Percentiles rank a stretch among this genome's conserved stretches.
Evolutionary conservation across 202 grass and related monocot genomes (phyloP).

Genomic region (Schoenoplectus tabernaemontani): DNA sequence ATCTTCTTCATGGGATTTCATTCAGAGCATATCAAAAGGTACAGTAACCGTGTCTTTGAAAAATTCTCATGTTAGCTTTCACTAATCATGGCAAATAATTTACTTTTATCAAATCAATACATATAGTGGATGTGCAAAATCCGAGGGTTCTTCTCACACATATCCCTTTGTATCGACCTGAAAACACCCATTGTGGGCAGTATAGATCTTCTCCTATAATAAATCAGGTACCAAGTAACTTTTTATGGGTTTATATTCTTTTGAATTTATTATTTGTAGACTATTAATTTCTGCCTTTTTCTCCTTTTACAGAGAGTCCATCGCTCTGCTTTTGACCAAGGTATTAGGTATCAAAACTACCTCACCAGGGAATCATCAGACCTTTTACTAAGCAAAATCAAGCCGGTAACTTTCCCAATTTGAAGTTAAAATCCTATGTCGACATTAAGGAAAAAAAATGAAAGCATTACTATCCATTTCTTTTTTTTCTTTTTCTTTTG

Average conservation of each 20-base stretch:
- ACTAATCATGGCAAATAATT: background rate
- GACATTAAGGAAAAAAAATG: background rate
- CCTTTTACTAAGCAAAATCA: constrained; percentile 62
- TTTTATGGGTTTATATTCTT: constrained; percentile 11
- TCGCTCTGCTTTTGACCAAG: constrained; percentile 37
- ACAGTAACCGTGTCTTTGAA: constrained; percentile 17
- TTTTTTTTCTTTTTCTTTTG: background rate
- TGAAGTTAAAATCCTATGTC: constrained; percentile 1
- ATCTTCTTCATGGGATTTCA: constrained; percentile 79
- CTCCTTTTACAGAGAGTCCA: constrained; percentile 66
- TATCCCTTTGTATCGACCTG: constrained; percentile 81
- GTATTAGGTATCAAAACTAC: constrained; percentile 91
- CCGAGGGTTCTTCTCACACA: constrained; percentile 86
- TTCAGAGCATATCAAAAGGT: constrained; percentile 60
- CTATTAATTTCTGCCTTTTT: constrained; percentile 19
- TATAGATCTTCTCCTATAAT: constrained; percentile 81
- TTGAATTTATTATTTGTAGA: constrained; percentile 13
- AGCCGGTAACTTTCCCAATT: constrained; percentile 53
- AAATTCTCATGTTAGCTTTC: background rate
- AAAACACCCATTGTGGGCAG: constrained; percentile 62
- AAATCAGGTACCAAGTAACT: constrained; percentile 56
- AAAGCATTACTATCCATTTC: background rate
- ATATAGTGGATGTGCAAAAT: constrained; percentile 46
- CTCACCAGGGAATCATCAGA: constrained; percentile 75
- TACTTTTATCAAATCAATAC: background rate